A percentile compares a stretch with the other conserved stretches of the same genome.
Evolutionary conservation across 2,329 filamentous ascomycete species (phyloP).

Genomic region (Aspergillus niger): DNA sequence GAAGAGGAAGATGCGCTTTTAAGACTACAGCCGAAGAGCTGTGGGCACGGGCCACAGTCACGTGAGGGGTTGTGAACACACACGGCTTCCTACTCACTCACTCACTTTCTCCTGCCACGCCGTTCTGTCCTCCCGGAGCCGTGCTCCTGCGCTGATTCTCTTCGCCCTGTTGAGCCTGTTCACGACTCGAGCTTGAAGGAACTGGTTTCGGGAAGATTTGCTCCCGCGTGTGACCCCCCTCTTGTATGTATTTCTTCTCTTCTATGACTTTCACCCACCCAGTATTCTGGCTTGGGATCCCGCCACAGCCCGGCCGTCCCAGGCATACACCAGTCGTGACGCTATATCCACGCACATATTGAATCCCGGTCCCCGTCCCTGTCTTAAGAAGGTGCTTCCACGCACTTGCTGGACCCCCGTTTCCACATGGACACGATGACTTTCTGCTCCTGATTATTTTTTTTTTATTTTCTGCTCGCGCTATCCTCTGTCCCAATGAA

Average conservation of each 20-base stretch:
- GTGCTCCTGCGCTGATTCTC: background rate
- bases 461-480: background rate
- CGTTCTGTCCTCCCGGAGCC: background rate
- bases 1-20: no score
- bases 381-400: slow-evolving; percentile 39
- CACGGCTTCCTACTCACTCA: background rate
- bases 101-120: background rate
- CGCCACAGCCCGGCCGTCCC: slow-evolving; percentile 8
- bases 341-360: slow-evolving; percentile 44
- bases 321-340: slow-evolving; percentile 14
- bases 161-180: no score
- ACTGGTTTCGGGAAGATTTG: background rate
- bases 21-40: background rate
- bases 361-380: slow-evolving; percentile 19
- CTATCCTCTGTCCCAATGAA: slow-evolving; percentile 1
- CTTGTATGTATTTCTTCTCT: background rate
- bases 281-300: slow-evolving; percentile 4
- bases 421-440: slow-evolving; percentile 5
- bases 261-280: background rate
- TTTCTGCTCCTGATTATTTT: background rate
- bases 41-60: background rate
- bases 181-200: background rate
- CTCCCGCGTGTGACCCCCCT: background rate
- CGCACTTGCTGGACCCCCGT: slow-evolving; percentile 35
- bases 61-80: background rate